A percentile compares a stretch with the other conserved stretches of the same genome.
Evolutionary conservation across 306 rosid species (phyloP).

Genomic region (Trichosanthes cucumerina): DNA sequence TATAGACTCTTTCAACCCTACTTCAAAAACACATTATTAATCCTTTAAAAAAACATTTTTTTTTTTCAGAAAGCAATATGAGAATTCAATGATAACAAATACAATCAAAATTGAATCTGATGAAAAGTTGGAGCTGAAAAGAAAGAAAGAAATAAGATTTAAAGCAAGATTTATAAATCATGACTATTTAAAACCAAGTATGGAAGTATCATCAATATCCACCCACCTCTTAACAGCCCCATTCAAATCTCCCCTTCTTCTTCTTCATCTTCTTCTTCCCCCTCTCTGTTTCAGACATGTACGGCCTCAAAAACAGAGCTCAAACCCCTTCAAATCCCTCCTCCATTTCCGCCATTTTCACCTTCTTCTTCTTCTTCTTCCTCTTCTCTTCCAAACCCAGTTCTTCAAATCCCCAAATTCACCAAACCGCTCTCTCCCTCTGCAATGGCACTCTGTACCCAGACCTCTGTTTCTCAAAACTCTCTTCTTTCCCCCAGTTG

Average conservation of each 20-base stretch:
- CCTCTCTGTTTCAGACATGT: neutral
- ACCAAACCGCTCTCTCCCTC: neutral
- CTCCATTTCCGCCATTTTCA: conserved; percentile 6
- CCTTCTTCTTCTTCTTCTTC: neutral
- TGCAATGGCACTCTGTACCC: conserved; percentile 70
- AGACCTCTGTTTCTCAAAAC: conserved; percentile 57
- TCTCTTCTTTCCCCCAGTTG: conserved; percentile 44
- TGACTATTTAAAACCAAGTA: neutral
- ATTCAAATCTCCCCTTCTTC: neutral
- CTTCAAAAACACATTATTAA: too few species aligned
- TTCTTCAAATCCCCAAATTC: neutral
- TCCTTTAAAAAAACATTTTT: too few species aligned
- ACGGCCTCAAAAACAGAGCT: neutral
- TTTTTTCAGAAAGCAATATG: too few species aligned
- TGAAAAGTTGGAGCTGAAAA: neutral
- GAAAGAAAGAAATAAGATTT: neutral
- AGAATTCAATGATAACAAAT: neutral
- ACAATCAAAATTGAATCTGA: neutral
- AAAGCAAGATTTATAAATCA: neutral
- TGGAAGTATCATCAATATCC: neutral
- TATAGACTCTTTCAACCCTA: too few species aligned
- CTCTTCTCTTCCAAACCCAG: neutral
- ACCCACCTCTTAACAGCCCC: neutral
- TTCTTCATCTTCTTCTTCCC: too few species aligned
- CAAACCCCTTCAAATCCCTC: neutral